Evolutionary conservation across 1,139 yeast species (phyloP), one percentile per base, ranked within the genome.

Genomic region (Candida sp.): DNA sequence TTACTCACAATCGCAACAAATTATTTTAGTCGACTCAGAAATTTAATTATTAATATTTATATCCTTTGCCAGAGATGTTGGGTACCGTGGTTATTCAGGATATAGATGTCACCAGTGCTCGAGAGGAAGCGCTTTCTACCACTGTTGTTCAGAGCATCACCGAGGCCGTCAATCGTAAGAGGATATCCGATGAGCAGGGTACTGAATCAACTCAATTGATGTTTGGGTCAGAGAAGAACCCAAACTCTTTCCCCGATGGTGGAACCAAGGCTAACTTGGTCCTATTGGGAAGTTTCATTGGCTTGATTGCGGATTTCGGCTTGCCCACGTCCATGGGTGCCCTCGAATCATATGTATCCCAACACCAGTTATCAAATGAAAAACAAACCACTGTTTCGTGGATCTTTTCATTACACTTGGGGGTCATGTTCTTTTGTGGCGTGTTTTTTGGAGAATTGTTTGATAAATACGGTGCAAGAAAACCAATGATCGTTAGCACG

Each of bases 261-360:
- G 88, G 87, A 1, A 43, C 56, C 38, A 52, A 61, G 38, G 86
- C 87, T 1, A 78, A 84, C 73, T 46, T 70, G 6, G 85, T 80
- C 0, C 80, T 84, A 1, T 59, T 81, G 6, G 89, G 89, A 2
- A 75, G 85, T 1, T 81, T 81, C 60, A 61, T 79, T 43, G 82
- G 87, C 1, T 63, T 79, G 36, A 64, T 78, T n/a, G 75, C 79
- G n/a, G 74, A 75, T n/a, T 82, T 84, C 57, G 89, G 89, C 2
- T 58, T 83, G 32, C 70, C 77, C 48, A 82, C 81, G 50, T 60
- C 83, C 5, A 63, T 77, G 32, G 87, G 88, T 36, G 82, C 81
- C 9, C 70, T 82, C 23, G 84, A 83, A 56, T 74, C 84, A 2
- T 81, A 80, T 55, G 68, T 82, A 4, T 57, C 76, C 6, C 59